phyloP scores from a whole-genome alignment of 2,329 filamentous ascomycete species.

The Colletotrichum destructivum region DNA sequence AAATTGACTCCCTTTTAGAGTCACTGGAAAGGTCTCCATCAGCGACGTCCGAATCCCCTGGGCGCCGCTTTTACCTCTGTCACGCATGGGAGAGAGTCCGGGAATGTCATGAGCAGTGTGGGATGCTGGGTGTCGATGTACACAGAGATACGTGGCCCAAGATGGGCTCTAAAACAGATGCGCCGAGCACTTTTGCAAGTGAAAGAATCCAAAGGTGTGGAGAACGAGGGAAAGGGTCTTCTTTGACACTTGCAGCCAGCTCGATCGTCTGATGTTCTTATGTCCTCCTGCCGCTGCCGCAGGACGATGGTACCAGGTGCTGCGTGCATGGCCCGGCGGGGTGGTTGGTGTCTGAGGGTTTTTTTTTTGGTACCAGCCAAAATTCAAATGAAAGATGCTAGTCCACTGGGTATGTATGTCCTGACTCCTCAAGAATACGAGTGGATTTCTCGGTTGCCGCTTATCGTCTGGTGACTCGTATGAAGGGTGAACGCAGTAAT shows the following conservation, averaged over 20 bases:
- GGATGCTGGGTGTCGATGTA: slow-evolving; percentile 13
- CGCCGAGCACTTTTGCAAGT: no score
- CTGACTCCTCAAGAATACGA: neutral
- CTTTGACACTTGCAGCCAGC: slow-evolving; percentile 10
- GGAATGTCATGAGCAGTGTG: slow-evolving; percentile 3
- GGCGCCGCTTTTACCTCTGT: slow-evolving; percentile 7
- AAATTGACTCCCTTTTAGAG: neutral
- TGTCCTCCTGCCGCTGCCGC: slow-evolving; percentile 23
- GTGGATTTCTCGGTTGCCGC: neutral
- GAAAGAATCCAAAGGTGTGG: neutral
- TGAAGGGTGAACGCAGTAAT: no score
- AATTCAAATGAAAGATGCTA: neutral
- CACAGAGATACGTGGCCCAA: neutral
- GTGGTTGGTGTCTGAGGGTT: neutral
- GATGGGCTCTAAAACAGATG: no score
- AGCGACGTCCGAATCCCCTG: neutral
- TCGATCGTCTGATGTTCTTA: slow-evolving; percentile 40
- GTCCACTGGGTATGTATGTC: no score
- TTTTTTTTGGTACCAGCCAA: neutral
- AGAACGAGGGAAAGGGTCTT: slow-evolving; percentile 21
- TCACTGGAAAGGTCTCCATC: neutral
- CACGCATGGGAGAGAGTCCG: slow-evolving; percentile 7
- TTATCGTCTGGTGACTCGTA: neutral
- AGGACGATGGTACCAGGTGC: slow-evolving; percentile 9
- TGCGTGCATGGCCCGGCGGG: slow-evolving; percentile 13